Conservation (phyloP, 108 stramenopile genomes). For the Mayamaea pseudoterrestris region DNA sequence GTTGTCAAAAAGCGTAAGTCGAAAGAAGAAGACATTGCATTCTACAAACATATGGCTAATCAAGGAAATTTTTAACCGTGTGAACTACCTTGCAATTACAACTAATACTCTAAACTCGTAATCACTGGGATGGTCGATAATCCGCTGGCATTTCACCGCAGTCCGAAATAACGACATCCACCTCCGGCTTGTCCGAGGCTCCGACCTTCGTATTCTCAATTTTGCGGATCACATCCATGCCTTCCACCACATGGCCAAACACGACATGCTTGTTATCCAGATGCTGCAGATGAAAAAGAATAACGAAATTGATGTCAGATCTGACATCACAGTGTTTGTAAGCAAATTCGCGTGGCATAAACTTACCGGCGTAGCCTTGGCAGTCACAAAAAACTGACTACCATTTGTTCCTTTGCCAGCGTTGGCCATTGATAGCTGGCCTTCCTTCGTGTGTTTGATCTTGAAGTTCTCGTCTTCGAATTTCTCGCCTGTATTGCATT, state of each 20-base stretch:
- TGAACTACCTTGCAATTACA: too few species aligned
- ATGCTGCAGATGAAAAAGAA: conserved; percentile 87
- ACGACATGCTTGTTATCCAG: conserved; percentile 98
- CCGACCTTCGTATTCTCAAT: conserved; percentile 65
- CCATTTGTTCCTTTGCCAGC: conserved; percentile 87
- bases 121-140: conserved; percentile 28
- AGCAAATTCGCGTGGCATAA: too few species aligned
- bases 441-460: conserved; percentile 74
- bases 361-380: conserved; percentile 66
- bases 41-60: conserved; percentile 70
- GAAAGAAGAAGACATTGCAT: conserved; percentile 63
- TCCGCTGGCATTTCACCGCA: conserved; percentile 75
- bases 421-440: conserved; percentile 72
- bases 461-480: conserved; percentile 90
- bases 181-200: conserved; percentile 60
- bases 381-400: conserved; percentile 92
- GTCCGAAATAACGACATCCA: conserved; percentile 81
- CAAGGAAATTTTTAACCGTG: too few species aligned
- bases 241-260: conserved; percentile 95
- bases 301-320: too few species aligned
- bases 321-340: too few species aligned
- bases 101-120: too few species aligned
- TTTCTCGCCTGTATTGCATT: too few species aligned
- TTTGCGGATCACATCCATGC: conserved; percentile 87
- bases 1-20: conserved; percentile 71